Base-by-base conservation (phyloP, 805 yeast genomes). In the Metahyphopichia silvanorum region DNA sequence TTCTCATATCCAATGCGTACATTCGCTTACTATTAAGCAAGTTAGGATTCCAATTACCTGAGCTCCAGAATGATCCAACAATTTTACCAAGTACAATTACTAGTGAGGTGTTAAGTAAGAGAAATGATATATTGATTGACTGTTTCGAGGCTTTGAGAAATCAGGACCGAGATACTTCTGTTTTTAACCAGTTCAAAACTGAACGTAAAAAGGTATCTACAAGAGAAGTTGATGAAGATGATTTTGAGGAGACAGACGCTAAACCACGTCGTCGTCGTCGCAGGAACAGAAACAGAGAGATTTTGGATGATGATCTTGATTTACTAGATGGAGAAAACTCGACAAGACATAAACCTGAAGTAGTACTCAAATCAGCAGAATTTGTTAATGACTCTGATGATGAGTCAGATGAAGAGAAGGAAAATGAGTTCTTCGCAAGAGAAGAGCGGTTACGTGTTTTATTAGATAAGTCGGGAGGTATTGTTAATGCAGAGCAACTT, bases 341-440 rank as follows among this genome's bases (percentile, higher is more conserved):
- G 4, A 18, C 12, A 6, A 27, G 30, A 27, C 18, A 17, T 14
- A 16, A 25, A 14, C 17, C 23, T 16, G 36, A 38, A 29, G 44
- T 34, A 4, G 41, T 46, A 5, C 47, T 56, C 31, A 64, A 71
- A 27, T 80, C 87, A 1, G 57, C 79, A 4, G 78, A 72, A 34
- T 72, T 57, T 42, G 71, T 82, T 28, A 63, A 63, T 31, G 81
- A 73, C 32, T 77, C 85, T 2, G 87, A 80, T 48, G 85, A 79
- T 45, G 79, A 71, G 8, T 66, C 75, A 4, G 86, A 79, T 45
- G 76, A 66, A 10, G 86, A 77, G 29, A 63, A 64, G 25, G 76
- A 70, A 32, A 49, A 46, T 3, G 66, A 45, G 19, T 82, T 82
- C 47, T 82, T 74, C 48, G 77, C 56, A 26, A 66, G 75, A 37